These are phyloP conservation scores for Tylopilus balloui DNA, from an alignment of 768 basidiomycete species.

Conservation along the genomic window DNA sequence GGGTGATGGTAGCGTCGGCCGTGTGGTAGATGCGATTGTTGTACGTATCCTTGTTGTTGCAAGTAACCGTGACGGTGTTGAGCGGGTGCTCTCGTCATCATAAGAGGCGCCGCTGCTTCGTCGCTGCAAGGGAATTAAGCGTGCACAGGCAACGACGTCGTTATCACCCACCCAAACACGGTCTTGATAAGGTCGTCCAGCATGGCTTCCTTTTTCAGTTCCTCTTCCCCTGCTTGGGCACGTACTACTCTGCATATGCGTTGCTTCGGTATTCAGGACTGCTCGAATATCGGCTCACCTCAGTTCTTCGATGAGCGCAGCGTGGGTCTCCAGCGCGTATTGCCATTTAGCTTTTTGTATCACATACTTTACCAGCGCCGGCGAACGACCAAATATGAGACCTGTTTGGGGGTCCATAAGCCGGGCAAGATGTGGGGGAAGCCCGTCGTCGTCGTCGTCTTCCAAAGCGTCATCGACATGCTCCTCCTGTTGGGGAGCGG, in stretches of 20 bases:
- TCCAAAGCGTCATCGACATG: constrained; percentile 17
- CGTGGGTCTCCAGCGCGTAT: constrained; percentile 66
- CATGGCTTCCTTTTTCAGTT: constrained; percentile 56
- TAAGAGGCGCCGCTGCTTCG: constrained; percentile 20
- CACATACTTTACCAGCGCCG: constrained; percentile 67
- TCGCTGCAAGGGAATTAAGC: constrained; percentile 17
- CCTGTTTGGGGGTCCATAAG: constrained; percentile 55
- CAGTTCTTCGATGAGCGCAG: constrained; percentile 61
- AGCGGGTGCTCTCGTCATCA: constrained; percentile 4
- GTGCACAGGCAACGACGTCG: neutral
- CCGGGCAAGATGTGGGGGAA: constrained; percentile 52
- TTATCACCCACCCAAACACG: constrained; percentile 46
- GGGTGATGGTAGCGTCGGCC: constrained; percentile 8
- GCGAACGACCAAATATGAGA: constrained; percentile 65
- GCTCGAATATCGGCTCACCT: constrained; percentile 20
- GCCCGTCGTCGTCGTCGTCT: constrained; percentile 39
- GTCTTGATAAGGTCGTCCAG: constrained; percentile 49
- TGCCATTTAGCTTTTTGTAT: constrained; percentile 65
- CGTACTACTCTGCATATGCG: constrained; percentile 35
- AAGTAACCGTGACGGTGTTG: constrained; percentile 5
- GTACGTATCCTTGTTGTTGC: constrained; percentile 10
- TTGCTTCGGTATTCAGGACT: neutral
- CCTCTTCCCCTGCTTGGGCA: constrained; percentile 48
- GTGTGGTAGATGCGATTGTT: constrained; percentile 7
- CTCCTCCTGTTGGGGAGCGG: constrained; percentile 14